Percentiles rank a stretch among this genome's conserved stretches.
Conservation (phyloP, 2,329 filamentous ascomycete species). For the Xylaria sp. region DNA sequence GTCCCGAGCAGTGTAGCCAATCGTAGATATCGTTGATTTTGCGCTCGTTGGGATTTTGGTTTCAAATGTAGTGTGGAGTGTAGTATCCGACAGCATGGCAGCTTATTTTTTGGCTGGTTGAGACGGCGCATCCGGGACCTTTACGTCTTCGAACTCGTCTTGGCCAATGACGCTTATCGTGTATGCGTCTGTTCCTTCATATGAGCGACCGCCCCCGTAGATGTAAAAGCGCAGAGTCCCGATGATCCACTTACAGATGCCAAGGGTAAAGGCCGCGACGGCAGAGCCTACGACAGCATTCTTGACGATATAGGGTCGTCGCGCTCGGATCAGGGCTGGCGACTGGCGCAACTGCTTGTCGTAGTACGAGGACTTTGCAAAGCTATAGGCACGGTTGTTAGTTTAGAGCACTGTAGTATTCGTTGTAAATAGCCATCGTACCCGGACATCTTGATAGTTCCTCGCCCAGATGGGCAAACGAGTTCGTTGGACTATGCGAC, state of each 20-base stretch:
- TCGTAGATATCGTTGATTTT: neutral
- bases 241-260: conserved; percentile 89
- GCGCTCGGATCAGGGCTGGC: conserved; percentile 85
- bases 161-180: conserved; percentile 85
- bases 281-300: conserved; percentile 82
- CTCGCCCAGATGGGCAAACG: conserved; percentile 21
- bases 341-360: conserved; percentile 84
- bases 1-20: neutral
- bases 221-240: neutral
- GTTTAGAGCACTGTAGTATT: neutral
- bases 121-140: conserved; percentile 75
- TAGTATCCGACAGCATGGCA: too few relatives aligned
- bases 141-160: conserved; percentile 95
- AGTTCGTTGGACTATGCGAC: conserved; percentile 9
- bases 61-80: neutral
- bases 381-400: conserved; percentile 32
- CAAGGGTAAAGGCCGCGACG: conserved; percentile 74
- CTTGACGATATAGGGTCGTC: conserved; percentile 88
- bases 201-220: conserved; percentile 6
- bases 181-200: conserved; percentile 51
- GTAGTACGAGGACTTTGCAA: conserved; percentile 77
- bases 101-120: conserved; percentile 44
- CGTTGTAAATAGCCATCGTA: conserved; percentile 9
- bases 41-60: neutral
- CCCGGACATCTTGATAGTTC: conserved; percentile 28